A percentile compares a stretch with the other conserved stretches of the same genome.
Conservation (phyloP, 2,329 filamentous ascomycete species). For the Penicillium paneum region DNA sequence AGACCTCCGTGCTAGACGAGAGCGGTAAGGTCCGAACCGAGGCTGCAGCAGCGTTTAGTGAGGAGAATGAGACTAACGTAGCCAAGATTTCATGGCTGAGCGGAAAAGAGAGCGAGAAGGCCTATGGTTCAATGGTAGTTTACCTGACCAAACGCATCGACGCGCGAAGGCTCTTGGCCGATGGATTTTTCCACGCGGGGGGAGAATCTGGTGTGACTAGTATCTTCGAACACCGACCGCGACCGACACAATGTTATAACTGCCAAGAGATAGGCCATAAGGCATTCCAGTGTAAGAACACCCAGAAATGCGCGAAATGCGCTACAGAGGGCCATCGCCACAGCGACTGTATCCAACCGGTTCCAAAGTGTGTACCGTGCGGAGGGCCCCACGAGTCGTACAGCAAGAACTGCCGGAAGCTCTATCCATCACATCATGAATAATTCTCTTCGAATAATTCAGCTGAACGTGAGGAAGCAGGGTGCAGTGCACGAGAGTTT, state of each 20-base stretch:
- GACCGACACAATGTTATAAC: constrained; percentile 31
- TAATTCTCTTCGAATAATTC: constrained; percentile 18
- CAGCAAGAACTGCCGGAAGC: constrained; percentile 20
- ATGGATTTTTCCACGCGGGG: background rate
- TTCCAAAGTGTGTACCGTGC: constrained; percentile 18
- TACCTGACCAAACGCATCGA: constrained; percentile 24
- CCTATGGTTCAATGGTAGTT: constrained; percentile 21
- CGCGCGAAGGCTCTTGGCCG: constrained; percentile 17
- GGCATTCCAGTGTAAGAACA: constrained; percentile 12
- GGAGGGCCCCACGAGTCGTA: constrained; percentile 19
- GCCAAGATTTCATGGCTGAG: constrained; percentile 20
- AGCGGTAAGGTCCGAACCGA: constrained; percentile 5
- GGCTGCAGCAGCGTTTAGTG: constrained; percentile 8
- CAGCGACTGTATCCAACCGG: constrained; percentile 14
- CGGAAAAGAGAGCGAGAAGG: constrained; percentile 8
- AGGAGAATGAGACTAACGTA: constrained; percentile 13
- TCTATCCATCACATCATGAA: constrained; percentile 20
- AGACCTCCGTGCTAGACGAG: constrained; percentile 9
- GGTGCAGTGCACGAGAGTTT: constrained; percentile 17
- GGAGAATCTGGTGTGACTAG: constrained; percentile 21
- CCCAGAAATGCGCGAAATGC: constrained; percentile 17
- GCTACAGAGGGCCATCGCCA: constrained; percentile 15
- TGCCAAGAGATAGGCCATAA: constrained; percentile 10
- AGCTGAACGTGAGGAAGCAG: constrained; percentile 21
- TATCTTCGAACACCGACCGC: constrained; percentile 19